A percentile compares a stretch with the other conserved stretches of the same genome.
Conservation (phyloP, 2,329 filamentous ascomycete genomes). For the Trichoderma breve region DNA sequence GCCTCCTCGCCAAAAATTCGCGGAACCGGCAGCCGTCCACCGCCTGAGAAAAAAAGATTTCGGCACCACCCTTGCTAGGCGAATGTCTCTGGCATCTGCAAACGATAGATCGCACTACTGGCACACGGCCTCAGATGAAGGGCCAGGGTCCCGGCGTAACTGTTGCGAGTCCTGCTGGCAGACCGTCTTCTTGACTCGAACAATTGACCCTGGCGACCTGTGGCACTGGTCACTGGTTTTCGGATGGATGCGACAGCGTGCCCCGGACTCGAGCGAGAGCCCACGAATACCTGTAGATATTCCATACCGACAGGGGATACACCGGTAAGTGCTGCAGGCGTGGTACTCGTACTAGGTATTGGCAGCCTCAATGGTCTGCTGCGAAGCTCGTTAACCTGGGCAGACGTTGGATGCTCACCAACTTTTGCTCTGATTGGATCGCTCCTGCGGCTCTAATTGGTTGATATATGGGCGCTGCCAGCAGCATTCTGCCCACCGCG, state of each 20-base stretch:
- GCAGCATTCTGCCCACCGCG: not conserved
- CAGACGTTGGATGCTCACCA: constrained; percentile 13
- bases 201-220: constrained; percentile 7
- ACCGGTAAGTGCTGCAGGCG: not conserved
- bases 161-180: not conserved
- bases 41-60: constrained; percentile 16
- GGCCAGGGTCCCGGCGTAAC: not conserved
- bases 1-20: constrained; percentile 17
- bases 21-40: constrained; percentile 24
- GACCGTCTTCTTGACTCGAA: constrained; percentile 12
- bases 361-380: not conserved
- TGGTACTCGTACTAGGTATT: not conserved
- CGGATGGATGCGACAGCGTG: constrained; percentile 12
- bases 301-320: constrained; percentile 3
- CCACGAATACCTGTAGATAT: not conserved
- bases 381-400: not conserved
- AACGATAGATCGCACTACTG: constrained; percentile 18
- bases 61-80: constrained; percentile 22
- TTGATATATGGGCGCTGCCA: not conserved
- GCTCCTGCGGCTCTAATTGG: not conserved
- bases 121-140: not conserved
- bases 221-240: constrained; percentile 17
- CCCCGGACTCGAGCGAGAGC: constrained; percentile 15
- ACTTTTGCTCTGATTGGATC: constrained; percentile 1
- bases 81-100: constrained; percentile 16